phyloP scores from a whole-genome alignment of 768 basidiomycete species.

The Gloeophyllum trabeum region DNA sequence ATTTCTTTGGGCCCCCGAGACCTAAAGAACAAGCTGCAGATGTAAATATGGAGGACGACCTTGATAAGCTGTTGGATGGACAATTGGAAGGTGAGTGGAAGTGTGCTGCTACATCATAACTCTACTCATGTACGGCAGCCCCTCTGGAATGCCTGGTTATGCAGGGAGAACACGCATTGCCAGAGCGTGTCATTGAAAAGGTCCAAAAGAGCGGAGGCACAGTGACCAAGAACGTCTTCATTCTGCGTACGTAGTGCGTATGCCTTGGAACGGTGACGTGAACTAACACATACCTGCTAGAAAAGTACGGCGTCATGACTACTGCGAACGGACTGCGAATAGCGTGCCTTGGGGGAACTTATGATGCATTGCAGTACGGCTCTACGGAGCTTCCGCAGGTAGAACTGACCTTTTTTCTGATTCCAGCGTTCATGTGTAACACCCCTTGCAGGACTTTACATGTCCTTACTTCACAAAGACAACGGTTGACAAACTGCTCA shows the following conservation, averaged over 20 bases:
- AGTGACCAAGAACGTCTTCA: slow-evolving; percentile 71
- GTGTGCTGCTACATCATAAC: background rate
- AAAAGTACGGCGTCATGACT: slow-evolving; percentile 71
- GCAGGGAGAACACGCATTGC: slow-evolving; percentile 73
- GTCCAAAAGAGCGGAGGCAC: slow-evolving; percentile 71
- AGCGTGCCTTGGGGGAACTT: slow-evolving; percentile 75
- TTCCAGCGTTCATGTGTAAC: slow-evolving; percentile 1
- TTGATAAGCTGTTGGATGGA: slow-evolving; percentile 53
- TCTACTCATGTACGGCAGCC: slow-evolving; percentile 30
- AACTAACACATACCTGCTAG: slow-evolving; percentile 24
- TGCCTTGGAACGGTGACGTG: background rate
- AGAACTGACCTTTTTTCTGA: slow-evolving; percentile 2
- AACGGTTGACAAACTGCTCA: slow-evolving; percentile 59
- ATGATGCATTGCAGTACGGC: slow-evolving; percentile 47
- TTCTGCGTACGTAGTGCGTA: slow-evolving; percentile 53
- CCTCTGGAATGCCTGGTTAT: slow-evolving; percentile 90
- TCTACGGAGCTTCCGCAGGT: slow-evolving; percentile 57
- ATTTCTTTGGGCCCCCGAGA: slow-evolving; percentile 63
- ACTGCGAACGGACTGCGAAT: slow-evolving; percentile 76
- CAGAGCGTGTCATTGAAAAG: slow-evolving; percentile 60
- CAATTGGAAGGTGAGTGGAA: slow-evolving; percentile 44
- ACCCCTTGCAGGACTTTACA: slow-evolving; percentile 46
- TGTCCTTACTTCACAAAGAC: slow-evolving; percentile 67
- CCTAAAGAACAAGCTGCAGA: slow-evolving; percentile 17
- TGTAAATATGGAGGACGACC: slow-evolving; percentile 35